phyloP scores from a whole-genome alignment of 2,329 filamentous ascomycete species.

The Polytolypa hystricis region DNA sequence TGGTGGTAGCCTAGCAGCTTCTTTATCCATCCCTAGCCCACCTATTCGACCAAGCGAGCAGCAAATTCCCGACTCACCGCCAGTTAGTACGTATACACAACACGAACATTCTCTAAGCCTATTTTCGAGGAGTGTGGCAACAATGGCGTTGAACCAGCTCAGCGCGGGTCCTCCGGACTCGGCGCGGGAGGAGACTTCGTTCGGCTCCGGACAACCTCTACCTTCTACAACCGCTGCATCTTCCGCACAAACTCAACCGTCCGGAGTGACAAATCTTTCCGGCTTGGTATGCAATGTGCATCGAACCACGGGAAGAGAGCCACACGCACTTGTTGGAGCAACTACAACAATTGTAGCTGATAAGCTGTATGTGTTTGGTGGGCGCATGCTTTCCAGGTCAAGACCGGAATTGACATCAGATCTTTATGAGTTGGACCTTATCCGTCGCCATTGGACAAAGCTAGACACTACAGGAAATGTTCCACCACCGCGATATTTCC shows the following conservation, averaged over 20 bases:
- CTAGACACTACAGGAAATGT: conserved; percentile 73
- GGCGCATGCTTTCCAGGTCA: conserved; percentile 72
- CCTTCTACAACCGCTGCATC: neutral
- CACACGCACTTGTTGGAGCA: conserved; percentile 81
- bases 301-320: conserved; percentile 81
- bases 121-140: neutral
- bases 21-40: no score
- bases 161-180: no score
- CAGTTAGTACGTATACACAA: neutral
- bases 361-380: conserved; percentile 94
- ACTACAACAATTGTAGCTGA: conserved; percentile 93
- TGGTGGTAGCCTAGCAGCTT: no score
- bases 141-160: neutral
- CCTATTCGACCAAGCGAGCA: neutral
- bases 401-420: conserved; percentile 79
- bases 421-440: conserved; percentile 85
- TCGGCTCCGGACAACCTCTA: neutral
- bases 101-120: neutral
- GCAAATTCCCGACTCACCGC: neutral
- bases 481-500: conserved; percentile 88
- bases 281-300: conserved; percentile 59
- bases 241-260: conserved; percentile 15
- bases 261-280: conserved; percentile 49
- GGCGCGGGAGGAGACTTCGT: no score
- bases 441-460: conserved; percentile 86